Base-by-base conservation (phyloP, 495 filamentous ascomycete genomes). In the Tuber aestivum region DNA sequence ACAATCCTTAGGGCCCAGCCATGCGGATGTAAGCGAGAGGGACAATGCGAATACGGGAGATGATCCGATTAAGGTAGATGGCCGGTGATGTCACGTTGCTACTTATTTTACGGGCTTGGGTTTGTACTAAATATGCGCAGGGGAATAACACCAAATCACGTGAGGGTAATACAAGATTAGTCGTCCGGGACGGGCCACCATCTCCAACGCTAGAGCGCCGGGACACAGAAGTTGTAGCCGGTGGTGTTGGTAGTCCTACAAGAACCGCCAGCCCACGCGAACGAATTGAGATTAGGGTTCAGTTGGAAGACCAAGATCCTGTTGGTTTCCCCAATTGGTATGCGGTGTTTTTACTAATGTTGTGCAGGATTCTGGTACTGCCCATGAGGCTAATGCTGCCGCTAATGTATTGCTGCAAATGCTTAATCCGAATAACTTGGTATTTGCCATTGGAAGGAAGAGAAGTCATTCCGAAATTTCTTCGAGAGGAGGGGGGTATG, bases 391-490 rank as follows among this genome's bases (percentile, higher is more conserved):
- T 65, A 65, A 65, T 32, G 56, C 27, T 65, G 56, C 56, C 27
- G 56, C 56, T 65, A 35, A 27, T 35, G 56, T 35, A 27, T 27
- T 65, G 14, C 35, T 35, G 3, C 56, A 65, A 65, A 35, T 65
- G 27, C 56, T 65, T 27, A 65, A 65, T 18, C 27, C 27, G 27
- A 35, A 65, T 65, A 65, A 35, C 56, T 14, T 35, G 32, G 32
- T 35, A 32, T 35, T 12, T 35, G 6, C 56, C 1, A 48, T 71
- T 70, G 21, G 70, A 38, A 79, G 70, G 65, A 79, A 79, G 44
- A 68, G 78, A 70, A 79, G 77, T 38, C 69, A 79, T 76, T 79
- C 78, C 20, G 77, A 79, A 42, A 61, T 76, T 50, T 48, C 65
- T 71, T 37, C 42, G 32, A 42, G n/a, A 48, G 76, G 75, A 35